Percentiles rank a stretch among this genome's conserved stretches.
These are phyloP conservation scores for Leucocoprinus birnbaumii DNA, from an alignment of 768 basidiomycete species.

Conservation along the genomic window DNA sequence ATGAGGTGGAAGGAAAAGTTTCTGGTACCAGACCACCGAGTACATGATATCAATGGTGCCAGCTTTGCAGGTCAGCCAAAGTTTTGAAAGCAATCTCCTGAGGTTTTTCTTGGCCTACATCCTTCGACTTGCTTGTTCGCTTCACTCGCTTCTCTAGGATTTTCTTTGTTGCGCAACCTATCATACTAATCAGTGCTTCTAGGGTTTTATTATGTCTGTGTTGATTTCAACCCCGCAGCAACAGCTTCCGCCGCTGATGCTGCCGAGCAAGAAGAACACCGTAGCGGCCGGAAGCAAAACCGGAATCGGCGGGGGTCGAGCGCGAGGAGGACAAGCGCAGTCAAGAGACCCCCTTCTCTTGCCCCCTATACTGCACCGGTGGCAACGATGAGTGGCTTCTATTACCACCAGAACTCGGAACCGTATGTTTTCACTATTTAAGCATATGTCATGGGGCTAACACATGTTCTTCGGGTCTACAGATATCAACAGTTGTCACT, in stretches of 20 bases:
- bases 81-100: conserved; percentile 2
- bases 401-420: conserved; percentile 91
- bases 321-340: conserved; percentile 38
- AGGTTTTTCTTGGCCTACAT: background rate
- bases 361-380: conserved; percentile 46
- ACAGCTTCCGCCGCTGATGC: conserved; percentile 19
- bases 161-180: no score
- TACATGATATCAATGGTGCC: conserved; percentile 92
- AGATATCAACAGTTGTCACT: conserved; percentile 91
- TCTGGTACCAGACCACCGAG: conserved; percentile 91
- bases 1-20: conserved; percentile 98
- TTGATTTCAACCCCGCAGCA: conserved; percentile 75
- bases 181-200: conserved; percentile 15
- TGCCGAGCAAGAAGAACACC: conserved; percentile 1
- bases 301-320: conserved; percentile 46
- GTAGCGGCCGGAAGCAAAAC: conserved; percentile 18
- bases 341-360: conserved; percentile 30
- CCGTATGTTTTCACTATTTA: conserved; percentile 54
- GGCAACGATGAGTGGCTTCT: conserved; percentile 87
- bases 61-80: conserved; percentile 81
- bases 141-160: background rate
- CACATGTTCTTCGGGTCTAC: conserved; percentile 8
- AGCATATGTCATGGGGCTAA: conserved; percentile 11
- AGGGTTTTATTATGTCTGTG: conserved; percentile 96
- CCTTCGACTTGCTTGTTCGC: background rate